Conservation (phyloP, 2,329 filamentous ascomycete genomes). For the Aaosphaeria pasadenensis region DNA sequence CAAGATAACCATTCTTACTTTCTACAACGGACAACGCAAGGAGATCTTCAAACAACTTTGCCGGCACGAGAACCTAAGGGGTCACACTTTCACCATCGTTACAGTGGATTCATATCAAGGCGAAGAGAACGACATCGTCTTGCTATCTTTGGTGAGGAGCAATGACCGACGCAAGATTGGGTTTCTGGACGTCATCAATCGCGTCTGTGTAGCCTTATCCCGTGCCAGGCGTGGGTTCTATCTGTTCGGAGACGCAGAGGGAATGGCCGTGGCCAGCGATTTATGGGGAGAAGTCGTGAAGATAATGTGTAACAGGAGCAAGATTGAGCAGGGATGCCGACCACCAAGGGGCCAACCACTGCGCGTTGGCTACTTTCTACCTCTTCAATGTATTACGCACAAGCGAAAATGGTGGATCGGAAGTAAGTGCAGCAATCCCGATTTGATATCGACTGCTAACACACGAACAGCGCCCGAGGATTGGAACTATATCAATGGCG, state of each 20-base stretch:
- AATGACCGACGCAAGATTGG: slow-evolving; percentile 60
- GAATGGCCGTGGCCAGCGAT: slow-evolving; percentile 45
- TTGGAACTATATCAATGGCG: slow-evolving; percentile 28
- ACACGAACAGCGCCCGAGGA: slow-evolving; percentile 13
- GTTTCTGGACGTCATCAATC: slow-evolving; percentile 66
- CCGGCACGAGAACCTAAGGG: slow-evolving; percentile 40
- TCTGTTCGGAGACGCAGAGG: slow-evolving; percentile 73
- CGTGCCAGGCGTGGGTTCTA: slow-evolving; percentile 78
- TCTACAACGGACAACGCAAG: slow-evolving; percentile 82
- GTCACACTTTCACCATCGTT: slow-evolving; percentile 55
- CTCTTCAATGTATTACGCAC: slow-evolving; percentile 64
- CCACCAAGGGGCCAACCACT: slow-evolving; percentile 15
- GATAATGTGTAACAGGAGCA: slow-evolving; percentile 43
- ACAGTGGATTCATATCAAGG: slow-evolving; percentile 91
- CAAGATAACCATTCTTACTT: slow-evolving; percentile 78
- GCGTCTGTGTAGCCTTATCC: slow-evolving; percentile 61
- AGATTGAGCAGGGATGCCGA: slow-evolving; percentile 13
- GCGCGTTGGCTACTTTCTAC: slow-evolving; percentile 54
- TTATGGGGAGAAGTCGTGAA: slow-evolving; percentile 53
- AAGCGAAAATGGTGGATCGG: slow-evolving; percentile 50
- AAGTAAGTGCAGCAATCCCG: slow-evolving; percentile 1
- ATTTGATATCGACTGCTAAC: neutral
- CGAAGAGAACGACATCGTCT: slow-evolving; percentile 81
- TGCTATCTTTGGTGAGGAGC: slow-evolving; percentile 78
- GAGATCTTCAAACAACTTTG: slow-evolving; percentile 54